phyloP scores from a whole-genome alignment of 352 stramenopile species.

The Saprolegnia parasitica region DNA sequence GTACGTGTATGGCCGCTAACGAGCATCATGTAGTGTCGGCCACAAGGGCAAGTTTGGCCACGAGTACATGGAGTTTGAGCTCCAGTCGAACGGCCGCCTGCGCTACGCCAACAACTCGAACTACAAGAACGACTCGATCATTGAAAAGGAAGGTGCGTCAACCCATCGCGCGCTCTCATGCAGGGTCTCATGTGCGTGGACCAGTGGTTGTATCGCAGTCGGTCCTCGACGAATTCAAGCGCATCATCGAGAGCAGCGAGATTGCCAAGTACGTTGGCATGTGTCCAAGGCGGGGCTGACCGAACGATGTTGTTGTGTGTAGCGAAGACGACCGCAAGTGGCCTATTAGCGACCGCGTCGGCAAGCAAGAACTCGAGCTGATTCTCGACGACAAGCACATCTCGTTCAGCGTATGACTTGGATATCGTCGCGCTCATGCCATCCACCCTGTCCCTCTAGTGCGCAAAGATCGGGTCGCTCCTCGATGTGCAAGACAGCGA shows the following conservation, averaged over 20 bases:
- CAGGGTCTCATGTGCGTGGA: not conserved
- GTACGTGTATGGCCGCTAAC: not conserved
- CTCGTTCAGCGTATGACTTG: conserved; percentile 86
- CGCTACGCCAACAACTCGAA: conserved; percentile 98
- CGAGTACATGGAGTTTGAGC: conserved; percentile 98
- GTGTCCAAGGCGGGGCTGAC: not conserved
- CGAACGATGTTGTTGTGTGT: not conserved
- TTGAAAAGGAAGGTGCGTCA: conserved; percentile 90
- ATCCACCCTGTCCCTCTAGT: conserved; percentile 41
- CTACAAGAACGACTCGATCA: conserved; percentile 97
- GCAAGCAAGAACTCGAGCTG: conserved; percentile 94
- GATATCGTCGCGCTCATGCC: not conserved
- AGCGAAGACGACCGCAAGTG: conserved; percentile 94
- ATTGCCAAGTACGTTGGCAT: conserved; percentile 74
- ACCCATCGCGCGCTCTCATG: not conserved
- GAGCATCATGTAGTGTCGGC: conserved; percentile 67
- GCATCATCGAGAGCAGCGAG: conserved; percentile 89
- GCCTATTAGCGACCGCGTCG: conserved; percentile 90
- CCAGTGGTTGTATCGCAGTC: conserved; percentile 85
- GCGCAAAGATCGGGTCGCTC: conserved; percentile 94
- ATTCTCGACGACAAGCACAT: conserved; percentile 95
- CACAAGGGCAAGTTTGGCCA: conserved; percentile 96
- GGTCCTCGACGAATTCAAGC: conserved; percentile 92
- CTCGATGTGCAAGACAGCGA: conserved; percentile 94
- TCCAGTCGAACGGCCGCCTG: conserved; percentile 86